Base-by-base conservation (phyloP, 805 yeast genomes). In the Nakazawaea anatomiae region DNA sequence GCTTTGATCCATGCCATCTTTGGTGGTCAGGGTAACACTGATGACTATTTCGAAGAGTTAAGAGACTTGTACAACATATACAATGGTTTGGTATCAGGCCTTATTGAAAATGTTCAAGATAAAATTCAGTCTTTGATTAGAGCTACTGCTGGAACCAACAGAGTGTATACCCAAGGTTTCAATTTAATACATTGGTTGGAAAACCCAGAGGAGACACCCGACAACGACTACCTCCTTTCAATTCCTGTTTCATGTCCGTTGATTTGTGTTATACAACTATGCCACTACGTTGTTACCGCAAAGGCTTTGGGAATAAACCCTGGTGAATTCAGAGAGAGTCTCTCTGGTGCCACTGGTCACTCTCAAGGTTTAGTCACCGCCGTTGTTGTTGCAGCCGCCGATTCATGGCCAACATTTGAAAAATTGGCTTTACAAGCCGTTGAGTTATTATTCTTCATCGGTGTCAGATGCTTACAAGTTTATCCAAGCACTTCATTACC, bases 1-100 rank as follows among this genome's bases (percentile, higher is more conserved):
- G 88, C 91, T 43, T 74, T 76, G 54, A 69, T 91, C 51, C 82
- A 79, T 54, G 96, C 97, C 56, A 83, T 94, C 59, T 94, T 92
- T 62, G 99, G 99, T 67, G 99, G 99, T 63, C 99, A 94, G 75
- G 99, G 99, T 71, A 92, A 89, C 74, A 85, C 96, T 48, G 98
- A 94, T 66, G 97, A 94, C 67, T 94, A 89, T 75, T 94, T 94
- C 61, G 97, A 91, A 67, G 99, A 94, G 75, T 80, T 94, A 66
- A 83, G 96, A 67, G 95, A 89, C 57, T 68, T 91, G 53, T 85
- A 87, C 74, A 73, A 80, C 57, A 77, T 83, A 53, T 94, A 94
- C 75, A 77, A 83, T 57, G 87, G 88, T 30, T 74, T 92, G 55
- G 73, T 90, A 51, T 69, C 77, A 28, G 92, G 86, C 60, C 81